Percentiles rank a stretch among this genome's conserved stretches.
phyloP scores from a whole-genome alignment of 805 yeast genomes.

The Ogataea wickerhamii region DNA sequence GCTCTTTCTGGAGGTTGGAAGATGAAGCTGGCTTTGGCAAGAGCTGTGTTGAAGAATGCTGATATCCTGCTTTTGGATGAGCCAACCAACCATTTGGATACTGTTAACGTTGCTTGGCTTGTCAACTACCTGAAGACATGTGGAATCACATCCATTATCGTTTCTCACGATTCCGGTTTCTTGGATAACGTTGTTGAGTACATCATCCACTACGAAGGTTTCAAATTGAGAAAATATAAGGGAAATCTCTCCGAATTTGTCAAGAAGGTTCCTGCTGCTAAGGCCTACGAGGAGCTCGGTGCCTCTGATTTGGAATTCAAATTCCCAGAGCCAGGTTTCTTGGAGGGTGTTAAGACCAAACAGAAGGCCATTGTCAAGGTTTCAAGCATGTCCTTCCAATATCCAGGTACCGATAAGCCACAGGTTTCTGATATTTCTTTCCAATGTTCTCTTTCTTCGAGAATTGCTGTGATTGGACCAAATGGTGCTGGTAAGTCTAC shows the following conservation, averaged over 20 bases:
- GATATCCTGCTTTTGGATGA: conserved; percentile 97
- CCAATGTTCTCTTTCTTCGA: conserved; percentile 99
- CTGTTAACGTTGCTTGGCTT: conserved; percentile 99
- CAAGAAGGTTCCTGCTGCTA: conserved; percentile 97
- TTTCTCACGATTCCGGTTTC: conserved; percentile 99
- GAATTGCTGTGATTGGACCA: conserved; percentile 99
- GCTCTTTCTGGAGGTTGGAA: conserved; percentile 99
- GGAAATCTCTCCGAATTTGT: conserved; percentile 99
- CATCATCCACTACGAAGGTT: conserved; percentile 99
- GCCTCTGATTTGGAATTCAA: conserved; percentile 95
- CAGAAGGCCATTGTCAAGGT: conserved; percentile 99
- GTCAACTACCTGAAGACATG: conserved; percentile 98
- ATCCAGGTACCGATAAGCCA: conserved; percentile 97
- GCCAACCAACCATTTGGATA: conserved; percentile 99
- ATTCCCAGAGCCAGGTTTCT: conserved; percentile 99
- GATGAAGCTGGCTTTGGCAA: conserved; percentile 99
- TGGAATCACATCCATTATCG: conserved; percentile 97
- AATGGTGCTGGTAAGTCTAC: conserved; percentile 99
- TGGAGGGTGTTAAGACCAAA: conserved; percentile 99
- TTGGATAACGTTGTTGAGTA: conserved; percentile 95
- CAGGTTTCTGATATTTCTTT: conserved; percentile 87
- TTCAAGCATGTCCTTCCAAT: conserved; percentile 96
- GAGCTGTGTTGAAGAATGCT: conserved; percentile 98
- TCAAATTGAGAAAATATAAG: conserved; percentile 98
- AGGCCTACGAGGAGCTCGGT: conserved; percentile 97